Evolutionary conservation across 768 basidiomycete genomes (phyloP).

Genomic region (Roridomyces roridus): DNA sequence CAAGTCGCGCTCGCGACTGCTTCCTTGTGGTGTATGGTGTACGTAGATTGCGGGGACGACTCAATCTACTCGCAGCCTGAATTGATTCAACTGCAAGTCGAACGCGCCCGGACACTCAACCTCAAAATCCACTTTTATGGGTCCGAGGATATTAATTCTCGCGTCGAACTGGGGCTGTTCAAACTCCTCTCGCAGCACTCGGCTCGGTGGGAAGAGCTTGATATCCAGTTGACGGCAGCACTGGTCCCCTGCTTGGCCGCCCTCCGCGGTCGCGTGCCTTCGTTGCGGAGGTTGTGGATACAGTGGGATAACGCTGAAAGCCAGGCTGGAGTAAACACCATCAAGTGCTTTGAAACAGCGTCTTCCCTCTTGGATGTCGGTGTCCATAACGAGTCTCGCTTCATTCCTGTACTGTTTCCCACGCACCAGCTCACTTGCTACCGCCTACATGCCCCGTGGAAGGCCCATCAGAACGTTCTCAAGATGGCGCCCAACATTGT

Average conservation of each 20-base stretch:
- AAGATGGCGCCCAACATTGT: neutral
- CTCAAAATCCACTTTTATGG: neutral
- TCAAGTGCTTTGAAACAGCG: neutral
- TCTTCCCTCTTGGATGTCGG: neutral
- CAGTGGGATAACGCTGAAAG: constrained; percentile 7
- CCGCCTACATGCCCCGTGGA: neutral
- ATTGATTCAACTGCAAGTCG: neutral
- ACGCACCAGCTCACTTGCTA: constrained; percentile 5
- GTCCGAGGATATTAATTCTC: neutral
- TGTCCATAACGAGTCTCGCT: neutral
- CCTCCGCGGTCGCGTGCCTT: neutral
- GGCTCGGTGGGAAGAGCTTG: neutral
- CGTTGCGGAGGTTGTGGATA: neutral
- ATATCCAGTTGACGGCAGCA: neutral
- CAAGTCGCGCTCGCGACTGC: neutral
- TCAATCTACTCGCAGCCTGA: neutral
- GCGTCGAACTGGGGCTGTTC: neutral
- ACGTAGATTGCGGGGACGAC: too few species aligned
- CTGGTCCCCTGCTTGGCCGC: neutral
- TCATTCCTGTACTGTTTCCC: neutral
- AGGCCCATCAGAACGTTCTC: neutral
- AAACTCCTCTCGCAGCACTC: neutral
- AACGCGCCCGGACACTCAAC: neutral
- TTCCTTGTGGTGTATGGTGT: constrained; percentile 6
- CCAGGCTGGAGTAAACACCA: neutral